Conservation (phyloP, 345 rosid genomes). For the Theobroma cacao region DNA sequence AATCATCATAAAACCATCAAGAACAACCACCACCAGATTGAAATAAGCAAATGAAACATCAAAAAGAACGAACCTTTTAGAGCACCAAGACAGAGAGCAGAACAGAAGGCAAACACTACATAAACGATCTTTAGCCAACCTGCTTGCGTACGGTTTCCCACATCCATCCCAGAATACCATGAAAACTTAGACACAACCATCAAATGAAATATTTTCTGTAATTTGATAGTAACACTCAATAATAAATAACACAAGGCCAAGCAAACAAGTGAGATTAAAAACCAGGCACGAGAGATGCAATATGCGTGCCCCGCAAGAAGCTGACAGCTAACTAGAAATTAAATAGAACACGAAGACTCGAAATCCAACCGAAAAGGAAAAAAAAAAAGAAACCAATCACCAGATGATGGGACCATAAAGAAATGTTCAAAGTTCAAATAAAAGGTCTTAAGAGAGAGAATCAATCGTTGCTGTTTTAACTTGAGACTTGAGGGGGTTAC, state of each 20-base stretch:
- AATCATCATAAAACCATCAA: background rate
- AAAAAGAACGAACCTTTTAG: slow-evolving; percentile 51
- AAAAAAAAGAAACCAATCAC: background rate
- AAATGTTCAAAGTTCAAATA: background rate
- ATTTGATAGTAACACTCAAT: too few species aligned
- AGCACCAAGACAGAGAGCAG: slow-evolving; percentile 72
- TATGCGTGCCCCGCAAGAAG: background rate
- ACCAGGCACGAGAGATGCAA: too few species aligned
- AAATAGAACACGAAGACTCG: background rate
- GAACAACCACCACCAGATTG: slow-evolving; percentile 4
- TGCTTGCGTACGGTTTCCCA: slow-evolving; percentile 28
- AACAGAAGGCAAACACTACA: slow-evolving; percentile 61
- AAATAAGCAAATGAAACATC: background rate
- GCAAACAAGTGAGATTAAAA: background rate
- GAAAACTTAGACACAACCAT: background rate
- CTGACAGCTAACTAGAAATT: background rate
- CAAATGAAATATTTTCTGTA: background rate
- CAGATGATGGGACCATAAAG: background rate
- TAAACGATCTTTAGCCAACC: slow-evolving; percentile 40
- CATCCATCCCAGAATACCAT: slow-evolving; percentile 20
- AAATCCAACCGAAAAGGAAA: background rate
- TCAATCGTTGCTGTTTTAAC: background rate
- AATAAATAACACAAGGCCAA: background rate
- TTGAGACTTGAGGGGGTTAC: background rate
- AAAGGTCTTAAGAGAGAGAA: background rate